Evolutionary conservation across 2,329 filamentous ascomycete genomes (phyloP).

Genomic region (Aspergillus arachidicola): DNA sequence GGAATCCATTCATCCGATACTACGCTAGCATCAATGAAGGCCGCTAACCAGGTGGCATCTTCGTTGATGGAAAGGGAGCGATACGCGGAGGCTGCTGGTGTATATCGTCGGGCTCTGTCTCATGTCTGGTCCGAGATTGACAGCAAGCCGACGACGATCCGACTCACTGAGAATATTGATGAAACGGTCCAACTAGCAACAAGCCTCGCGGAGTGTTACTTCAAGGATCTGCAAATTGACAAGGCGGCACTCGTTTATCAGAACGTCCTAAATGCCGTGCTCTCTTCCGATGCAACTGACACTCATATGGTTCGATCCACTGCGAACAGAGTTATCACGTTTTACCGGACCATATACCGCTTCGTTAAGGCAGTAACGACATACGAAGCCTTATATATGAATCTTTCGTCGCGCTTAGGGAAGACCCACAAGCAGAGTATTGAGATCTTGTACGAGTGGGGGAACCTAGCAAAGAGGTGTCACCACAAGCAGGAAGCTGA

Average conservation of each 20-base stretch:
- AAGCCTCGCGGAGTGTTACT: slow-evolving; percentile 1
- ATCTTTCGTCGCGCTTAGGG: neutral
- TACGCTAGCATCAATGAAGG: neutral
- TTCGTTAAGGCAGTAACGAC: neutral
- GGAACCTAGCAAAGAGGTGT: neutral
- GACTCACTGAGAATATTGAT: slow-evolving; percentile 1
- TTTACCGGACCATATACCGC: slow-evolving; percentile 1
- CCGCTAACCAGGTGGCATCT: neutral
- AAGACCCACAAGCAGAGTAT: neutral
- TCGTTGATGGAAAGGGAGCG: neutral
- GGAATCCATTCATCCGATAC: neutral
- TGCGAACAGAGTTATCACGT: neutral
- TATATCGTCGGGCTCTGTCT: neutral
- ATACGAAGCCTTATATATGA: neutral
- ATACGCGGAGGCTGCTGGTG: neutral
- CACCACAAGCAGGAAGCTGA: neutral
- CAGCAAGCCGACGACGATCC: neutral
- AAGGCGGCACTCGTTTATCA: slow-evolving; percentile 2
- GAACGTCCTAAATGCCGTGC: neutral
- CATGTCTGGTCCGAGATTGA: neutral
- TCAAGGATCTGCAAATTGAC: slow-evolving; percentile 1
- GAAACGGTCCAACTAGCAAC: neutral
- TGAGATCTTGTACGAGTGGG: slow-evolving; percentile 1
- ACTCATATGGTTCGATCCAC: neutral
- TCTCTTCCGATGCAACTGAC: slow-evolving; percentile 1